phyloP scores from a whole-genome alignment of 1,284 basidiomycete species.

The Laetiporus sulphureus region DNA sequence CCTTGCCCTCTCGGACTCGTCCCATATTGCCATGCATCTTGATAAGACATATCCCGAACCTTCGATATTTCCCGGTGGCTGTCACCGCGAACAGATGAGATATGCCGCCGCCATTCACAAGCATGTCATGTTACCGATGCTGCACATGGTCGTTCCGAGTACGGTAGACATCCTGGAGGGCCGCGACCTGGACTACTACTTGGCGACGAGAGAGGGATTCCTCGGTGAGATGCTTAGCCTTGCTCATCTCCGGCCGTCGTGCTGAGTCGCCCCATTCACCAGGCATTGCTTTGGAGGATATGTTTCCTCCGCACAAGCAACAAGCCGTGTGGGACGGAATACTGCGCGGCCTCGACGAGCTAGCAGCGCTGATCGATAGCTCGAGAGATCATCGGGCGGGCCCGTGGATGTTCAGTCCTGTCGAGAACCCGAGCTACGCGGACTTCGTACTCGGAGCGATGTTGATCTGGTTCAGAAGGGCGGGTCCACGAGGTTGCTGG shows the following conservation, averaged over 20 bases:
- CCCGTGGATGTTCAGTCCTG: conserved; percentile 5
- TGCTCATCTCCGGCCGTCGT: no score
- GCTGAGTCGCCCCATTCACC: not conserved
- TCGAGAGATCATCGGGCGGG: not conserved
- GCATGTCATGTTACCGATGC: conserved; percentile 3
- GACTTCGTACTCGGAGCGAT: conserved; percentile 7
- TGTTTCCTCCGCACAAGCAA: conserved; percentile 8
- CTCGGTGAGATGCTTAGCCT: conserved; percentile 5
- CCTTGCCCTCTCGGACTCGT: conserved; percentile 31
- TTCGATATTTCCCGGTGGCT: conserved; percentile 18
- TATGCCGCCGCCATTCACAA: conserved; percentile 6
- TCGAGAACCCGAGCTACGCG: conserved; percentile 5
- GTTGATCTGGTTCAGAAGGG: conserved; percentile 8
- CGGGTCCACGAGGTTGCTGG: conserved; percentile 7
- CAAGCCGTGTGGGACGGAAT: conserved; percentile 2
- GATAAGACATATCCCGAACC: conserved; percentile 34
- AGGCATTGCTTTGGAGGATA: conserved; percentile 8
- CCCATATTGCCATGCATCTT: conserved; percentile 36
- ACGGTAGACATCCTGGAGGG: conserved; percentile 7
- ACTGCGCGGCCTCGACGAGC: conserved; percentile 4
- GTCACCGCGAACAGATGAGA: conserved; percentile 9
- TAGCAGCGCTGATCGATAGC: conserved; percentile 4
- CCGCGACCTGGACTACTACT: conserved; percentile 6
- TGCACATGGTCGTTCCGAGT: conserved; percentile 6
- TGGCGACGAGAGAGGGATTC: conserved; percentile 1